Evolutionary conservation across 441 rosid species (phyloP).

Genomic region (Metrosideros polymorpha): DNA sequence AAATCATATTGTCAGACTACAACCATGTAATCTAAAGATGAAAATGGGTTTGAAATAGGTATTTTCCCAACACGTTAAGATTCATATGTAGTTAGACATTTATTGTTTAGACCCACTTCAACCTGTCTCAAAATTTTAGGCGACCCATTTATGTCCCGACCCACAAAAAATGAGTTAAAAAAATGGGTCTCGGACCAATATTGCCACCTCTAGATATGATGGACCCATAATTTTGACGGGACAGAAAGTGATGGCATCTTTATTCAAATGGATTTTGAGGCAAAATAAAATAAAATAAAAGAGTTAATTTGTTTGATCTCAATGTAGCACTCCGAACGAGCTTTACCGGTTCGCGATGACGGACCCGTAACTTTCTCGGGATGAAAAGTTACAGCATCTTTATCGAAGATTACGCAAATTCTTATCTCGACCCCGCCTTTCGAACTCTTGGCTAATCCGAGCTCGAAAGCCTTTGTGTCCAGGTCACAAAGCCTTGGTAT

Average conservation of each 20-base stretch:
- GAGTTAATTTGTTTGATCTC: background rate
- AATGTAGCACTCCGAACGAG: background rate
- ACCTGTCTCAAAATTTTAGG: background rate
- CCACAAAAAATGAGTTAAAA: background rate
- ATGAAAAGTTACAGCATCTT: background rate
- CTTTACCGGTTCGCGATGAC: background rate
- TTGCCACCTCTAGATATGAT: accelerated
- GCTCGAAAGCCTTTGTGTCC: background rate
- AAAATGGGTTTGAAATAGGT: background rate
- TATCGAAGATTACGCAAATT: background rate
- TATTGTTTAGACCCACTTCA: background rate
- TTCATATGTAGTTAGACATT: too few relatives aligned
- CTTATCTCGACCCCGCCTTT: background rate
- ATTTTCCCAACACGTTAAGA: background rate
- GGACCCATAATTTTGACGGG: background rate
- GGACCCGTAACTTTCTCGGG: too few relatives aligned
- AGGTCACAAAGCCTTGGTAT: background rate
- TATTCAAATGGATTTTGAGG: background rate
- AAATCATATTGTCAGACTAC: too few relatives aligned
- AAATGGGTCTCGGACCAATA: background rate
- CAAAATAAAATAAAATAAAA: too few relatives aligned
- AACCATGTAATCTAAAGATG: too few relatives aligned
- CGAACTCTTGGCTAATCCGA: background rate
- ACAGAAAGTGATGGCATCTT: background rate
- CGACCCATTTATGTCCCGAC: too few relatives aligned